These are phyloP conservation scores for Saturnispora silvae DNA, from an alignment of 805 yeast genomes.

Conservation along the genomic window DNA sequence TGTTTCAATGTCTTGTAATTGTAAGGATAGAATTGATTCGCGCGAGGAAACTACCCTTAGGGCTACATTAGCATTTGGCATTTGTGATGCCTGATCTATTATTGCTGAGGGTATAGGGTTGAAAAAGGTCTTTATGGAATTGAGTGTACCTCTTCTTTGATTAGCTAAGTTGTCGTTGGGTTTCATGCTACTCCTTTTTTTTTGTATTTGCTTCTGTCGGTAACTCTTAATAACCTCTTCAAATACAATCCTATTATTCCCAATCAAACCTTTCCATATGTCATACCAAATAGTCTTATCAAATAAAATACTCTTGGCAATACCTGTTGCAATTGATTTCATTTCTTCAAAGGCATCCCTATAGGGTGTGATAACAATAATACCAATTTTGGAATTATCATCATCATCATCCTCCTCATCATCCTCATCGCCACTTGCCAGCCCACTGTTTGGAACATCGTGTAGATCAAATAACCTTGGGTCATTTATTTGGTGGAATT, in stretches of 20 bases:
- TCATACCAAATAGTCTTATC: conserved; percentile 19
- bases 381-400: conserved; percentile 26
- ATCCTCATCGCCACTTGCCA: background rate
- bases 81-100: conserved; percentile 8
- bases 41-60: conserved; percentile 31
- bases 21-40: conserved; percentile 2
- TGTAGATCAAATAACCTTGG: conserved; percentile 22
- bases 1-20: background rate
- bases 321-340: conserved; percentile 45
- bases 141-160: conserved; percentile 3
- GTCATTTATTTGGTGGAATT: conserved; percentile 37
- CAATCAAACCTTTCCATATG: conserved; percentile 11
- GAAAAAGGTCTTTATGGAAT: conserved; percentile 2
- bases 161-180: background rate
- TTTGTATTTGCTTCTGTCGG: background rate
- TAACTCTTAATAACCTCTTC: conserved; percentile 2
- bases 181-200: too few relatives aligned
- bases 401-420: conserved; percentile 14
- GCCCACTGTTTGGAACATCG: conserved; percentile 11
- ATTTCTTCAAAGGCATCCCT: conserved; percentile 72
- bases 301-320: conserved; percentile 34
- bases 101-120: conserved; percentile 17
- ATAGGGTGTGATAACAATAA: conserved; percentile 52
- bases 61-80: conserved; percentile 12
- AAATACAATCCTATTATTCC: conserved; percentile 5